phyloP scores from a whole-genome alignment of 169 alveolate species.

The Babesia ovata region DNA sequence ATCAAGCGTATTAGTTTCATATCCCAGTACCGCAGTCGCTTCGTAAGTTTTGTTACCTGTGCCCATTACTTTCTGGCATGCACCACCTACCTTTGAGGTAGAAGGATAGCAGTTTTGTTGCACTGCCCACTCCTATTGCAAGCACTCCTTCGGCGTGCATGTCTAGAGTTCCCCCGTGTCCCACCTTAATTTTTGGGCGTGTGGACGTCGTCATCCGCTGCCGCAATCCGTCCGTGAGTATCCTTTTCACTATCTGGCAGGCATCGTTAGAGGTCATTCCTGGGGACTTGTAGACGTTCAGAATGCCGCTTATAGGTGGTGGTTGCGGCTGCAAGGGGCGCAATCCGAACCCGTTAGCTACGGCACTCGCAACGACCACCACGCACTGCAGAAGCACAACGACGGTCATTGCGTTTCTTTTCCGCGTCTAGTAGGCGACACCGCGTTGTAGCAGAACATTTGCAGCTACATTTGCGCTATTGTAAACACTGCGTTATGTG shows the following conservation, averaged over 20 bases:
- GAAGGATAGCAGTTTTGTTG: conserved; percentile 61
- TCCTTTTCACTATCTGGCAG: conserved; percentile 39
- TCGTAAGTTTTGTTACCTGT: conserved; percentile 70
- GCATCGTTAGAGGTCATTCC: conserved; percentile 58
- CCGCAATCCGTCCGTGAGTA: conserved; percentile 18
- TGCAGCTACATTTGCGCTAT: too few relatives aligned
- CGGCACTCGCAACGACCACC: background rate
- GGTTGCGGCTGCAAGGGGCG: background rate
- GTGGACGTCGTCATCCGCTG: background rate
- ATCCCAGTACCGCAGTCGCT: conserved; percentile 69
- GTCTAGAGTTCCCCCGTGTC: conserved; percentile 83
- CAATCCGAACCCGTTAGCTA: conserved; percentile 1
- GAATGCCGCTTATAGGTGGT: conserved; percentile 39
- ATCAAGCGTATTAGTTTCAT: conserved; percentile 77
- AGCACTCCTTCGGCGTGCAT: conserved; percentile 75
- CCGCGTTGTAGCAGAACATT: too few relatives aligned
- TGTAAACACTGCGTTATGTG: too few relatives aligned
- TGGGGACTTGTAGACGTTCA: conserved; percentile 65
- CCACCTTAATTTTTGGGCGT: conserved; percentile 65
- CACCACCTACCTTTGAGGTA: conserved; percentile 61
- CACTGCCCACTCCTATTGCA: conserved; percentile 74
- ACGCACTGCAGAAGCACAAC: conserved; percentile 6
- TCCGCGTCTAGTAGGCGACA: background rate
- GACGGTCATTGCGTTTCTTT: conserved; percentile 11
- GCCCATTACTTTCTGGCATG: too few relatives aligned